Evolutionary conservation across 345 rosid genomes (phyloP).

Genomic region (Citrus inodora): DNA sequence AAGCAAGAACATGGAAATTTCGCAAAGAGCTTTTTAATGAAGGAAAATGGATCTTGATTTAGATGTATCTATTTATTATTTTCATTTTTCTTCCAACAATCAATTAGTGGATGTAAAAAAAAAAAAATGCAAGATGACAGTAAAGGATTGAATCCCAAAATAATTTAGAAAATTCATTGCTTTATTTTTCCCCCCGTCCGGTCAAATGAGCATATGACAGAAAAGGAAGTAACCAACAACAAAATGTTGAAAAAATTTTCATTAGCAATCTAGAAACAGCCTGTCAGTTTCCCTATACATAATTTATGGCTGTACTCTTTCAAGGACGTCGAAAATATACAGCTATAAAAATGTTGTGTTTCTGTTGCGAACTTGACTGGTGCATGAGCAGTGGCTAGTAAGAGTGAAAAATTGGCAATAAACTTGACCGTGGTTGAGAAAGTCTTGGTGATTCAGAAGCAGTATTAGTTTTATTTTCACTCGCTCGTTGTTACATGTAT

Average conservation of each 20-base stretch:
- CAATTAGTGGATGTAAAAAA: too few species aligned
- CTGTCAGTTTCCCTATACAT: slow-evolving; percentile 5
- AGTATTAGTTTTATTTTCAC: too few species aligned
- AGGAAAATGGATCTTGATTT: not conserved
- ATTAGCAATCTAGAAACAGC: slow-evolving; percentile 1
- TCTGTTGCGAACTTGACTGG: not conserved
- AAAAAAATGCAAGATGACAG: too few species aligned
- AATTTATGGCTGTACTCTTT: not conserved
- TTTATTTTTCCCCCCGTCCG: too few species aligned
- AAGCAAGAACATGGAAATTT: not conserved
- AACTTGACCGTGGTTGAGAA: not conserved
- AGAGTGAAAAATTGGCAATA: not conserved
- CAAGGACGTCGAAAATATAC: not conserved
- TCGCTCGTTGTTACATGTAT: too few species aligned
- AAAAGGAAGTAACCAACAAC: not conserved
- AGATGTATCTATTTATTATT: too few species aligned
- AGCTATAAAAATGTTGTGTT: not conserved
- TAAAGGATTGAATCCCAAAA: too few species aligned
- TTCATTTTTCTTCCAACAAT: too few species aligned
- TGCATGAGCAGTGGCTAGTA: not conserved
- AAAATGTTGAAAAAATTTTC: slow-evolving; percentile 6
- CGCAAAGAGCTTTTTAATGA: not conserved
- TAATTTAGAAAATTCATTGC: too few species aligned
- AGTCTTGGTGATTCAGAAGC: too few species aligned
- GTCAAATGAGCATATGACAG: slow-evolving; percentile 5